A percentile compares a stretch with the other conserved stretches of the same genome.
These are phyloP conservation scores for Nitzschia sp. DNA, from an alignment of 108 stramenopile species.

Conservation along the genomic window DNA sequence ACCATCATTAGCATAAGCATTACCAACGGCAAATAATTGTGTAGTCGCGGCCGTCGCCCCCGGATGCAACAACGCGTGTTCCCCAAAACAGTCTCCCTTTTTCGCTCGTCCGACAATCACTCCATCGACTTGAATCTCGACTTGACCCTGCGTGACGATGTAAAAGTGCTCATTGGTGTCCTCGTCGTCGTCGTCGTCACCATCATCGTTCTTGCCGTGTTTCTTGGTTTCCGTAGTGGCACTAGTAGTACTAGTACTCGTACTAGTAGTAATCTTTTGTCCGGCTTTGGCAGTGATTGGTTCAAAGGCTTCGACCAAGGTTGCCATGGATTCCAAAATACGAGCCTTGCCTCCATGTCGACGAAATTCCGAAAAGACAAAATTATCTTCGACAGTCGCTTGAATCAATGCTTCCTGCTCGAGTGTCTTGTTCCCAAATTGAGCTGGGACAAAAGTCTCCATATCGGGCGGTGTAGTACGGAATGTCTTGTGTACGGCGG, in stretches of 20 bases:
- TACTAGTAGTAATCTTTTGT: not conserved
- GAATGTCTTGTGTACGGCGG: not conserved
- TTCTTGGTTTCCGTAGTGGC: too few relatives aligned
- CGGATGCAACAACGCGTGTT: slow-evolving; percentile 29
- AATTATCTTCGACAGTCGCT: slow-evolving; percentile 45
- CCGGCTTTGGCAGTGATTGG: slow-evolving; percentile 14
- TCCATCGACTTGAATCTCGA: slow-evolving; percentile 45
- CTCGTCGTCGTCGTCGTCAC: too few relatives aligned
- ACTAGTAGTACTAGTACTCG: not conserved
- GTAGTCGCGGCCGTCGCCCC: not conserved
- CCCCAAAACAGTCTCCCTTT: slow-evolving; percentile 53
- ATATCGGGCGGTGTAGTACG: not conserved
- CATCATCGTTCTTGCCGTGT: too few relatives aligned
- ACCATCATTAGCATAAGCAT: not conserved
- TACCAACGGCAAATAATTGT: slow-evolving; percentile 36
- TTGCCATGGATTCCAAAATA: slow-evolving; percentile 28
- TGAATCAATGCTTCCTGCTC: slow-evolving; percentile 50
- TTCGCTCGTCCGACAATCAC: slow-evolving; percentile 37
- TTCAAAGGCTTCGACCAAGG: slow-evolving; percentile 60
- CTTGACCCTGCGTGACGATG: slow-evolving; percentile 68
- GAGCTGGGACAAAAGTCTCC: not conserved
- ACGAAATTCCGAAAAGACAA: slow-evolving; percentile 60
- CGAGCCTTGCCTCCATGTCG: slow-evolving; percentile 2
- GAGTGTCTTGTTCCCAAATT: slow-evolving; percentile 26
- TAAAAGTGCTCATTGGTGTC: slow-evolving; percentile 74